phyloP scores from a whole-genome alignment of 345 rosid genomes.

The Rhizophora apiculata region DNA sequence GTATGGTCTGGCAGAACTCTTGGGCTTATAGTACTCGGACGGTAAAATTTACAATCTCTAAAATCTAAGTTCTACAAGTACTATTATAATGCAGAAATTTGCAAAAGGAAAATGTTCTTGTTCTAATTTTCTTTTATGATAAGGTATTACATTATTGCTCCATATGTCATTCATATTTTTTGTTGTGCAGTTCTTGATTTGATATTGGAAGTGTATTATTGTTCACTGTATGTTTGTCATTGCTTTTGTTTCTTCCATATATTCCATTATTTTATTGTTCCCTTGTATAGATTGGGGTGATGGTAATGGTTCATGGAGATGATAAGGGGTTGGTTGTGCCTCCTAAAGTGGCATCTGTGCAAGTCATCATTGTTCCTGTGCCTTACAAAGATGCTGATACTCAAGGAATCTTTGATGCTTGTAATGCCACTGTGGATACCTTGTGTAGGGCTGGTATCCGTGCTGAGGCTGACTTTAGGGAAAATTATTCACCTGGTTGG shows the following conservation, averaged over 20 bases:
- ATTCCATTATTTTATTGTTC: neutral
- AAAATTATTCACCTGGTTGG: slow-evolving; percentile 97
- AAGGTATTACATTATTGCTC: neutral
- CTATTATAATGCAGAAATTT: neutral
- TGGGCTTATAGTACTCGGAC: slow-evolving; percentile 98
- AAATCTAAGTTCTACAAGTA: slow-evolving; percentile 2
- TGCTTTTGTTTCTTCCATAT: neutral
- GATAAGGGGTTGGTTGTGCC: slow-evolving; percentile 81
- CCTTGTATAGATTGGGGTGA: slow-evolving; percentile 72
- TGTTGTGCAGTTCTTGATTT: neutral
- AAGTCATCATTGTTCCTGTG: slow-evolving; percentile 85
- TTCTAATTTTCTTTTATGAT: neutral
- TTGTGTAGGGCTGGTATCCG: slow-evolving; percentile 68
- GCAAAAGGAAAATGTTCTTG: neutral
- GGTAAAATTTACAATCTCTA: slow-evolving; percentile 29
- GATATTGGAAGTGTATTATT: neutral
- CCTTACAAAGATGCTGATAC: slow-evolving; percentile 93
- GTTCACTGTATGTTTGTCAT: neutral
- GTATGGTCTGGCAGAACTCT: slow-evolving; percentile 97
- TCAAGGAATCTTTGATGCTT: slow-evolving; percentile 81
- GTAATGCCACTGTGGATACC: slow-evolving; percentile 61
- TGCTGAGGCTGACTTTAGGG: slow-evolving; percentile 78
- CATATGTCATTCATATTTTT: neutral
- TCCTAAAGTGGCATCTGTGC: slow-evolving; percentile 84
- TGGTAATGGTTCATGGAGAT: slow-evolving; percentile 99